Conservation (phyloP, 2,329 filamentous ascomycete species). For the Tolypocladium inflatum region DNA sequence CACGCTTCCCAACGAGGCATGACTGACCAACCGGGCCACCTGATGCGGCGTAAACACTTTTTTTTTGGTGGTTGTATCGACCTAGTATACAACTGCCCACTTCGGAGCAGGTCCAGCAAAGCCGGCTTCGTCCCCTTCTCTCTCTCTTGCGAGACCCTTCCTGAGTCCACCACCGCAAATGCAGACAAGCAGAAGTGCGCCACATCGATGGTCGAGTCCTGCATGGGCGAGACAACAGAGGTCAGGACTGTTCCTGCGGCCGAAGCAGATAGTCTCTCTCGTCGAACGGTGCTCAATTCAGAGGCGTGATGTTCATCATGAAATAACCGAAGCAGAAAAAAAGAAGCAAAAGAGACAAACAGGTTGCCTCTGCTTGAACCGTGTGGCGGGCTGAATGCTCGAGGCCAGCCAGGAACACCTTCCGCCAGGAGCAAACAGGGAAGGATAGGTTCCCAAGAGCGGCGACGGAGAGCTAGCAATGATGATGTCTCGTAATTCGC, state of each 20-base stretch:
- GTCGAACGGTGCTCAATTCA: constrained; percentile 4
- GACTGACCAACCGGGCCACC: neutral
- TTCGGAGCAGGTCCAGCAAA: neutral
- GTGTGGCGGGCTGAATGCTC: neutral
- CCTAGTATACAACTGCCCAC: neutral
- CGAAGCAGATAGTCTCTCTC: neutral
- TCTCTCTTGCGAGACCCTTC: neutral
- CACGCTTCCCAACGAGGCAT: neutral
- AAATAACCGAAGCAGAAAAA: neutral
- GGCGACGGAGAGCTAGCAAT: neutral
- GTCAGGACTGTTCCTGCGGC: neutral
- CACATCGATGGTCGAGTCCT: neutral
- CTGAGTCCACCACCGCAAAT: neutral
- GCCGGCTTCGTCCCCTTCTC: neutral
- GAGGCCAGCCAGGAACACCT: constrained; percentile 1
- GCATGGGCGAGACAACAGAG: neutral
- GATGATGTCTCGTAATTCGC: neutral
- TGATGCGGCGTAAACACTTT: neutral
- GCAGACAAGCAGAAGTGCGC: neutral
- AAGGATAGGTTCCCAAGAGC: neutral
- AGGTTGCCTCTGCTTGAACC: constrained; percentile 1
- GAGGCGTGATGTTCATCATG: constrained; percentile 7
- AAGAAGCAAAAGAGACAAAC: constrained; percentile 3
- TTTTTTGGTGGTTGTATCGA: neutral
- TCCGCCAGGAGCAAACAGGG: neutral